Evolutionary conservation across 192 early-diverging fungal species (phyloP), one percentile per base, ranked within the genome.

Genomic region (Coemansia sp.): DNA sequence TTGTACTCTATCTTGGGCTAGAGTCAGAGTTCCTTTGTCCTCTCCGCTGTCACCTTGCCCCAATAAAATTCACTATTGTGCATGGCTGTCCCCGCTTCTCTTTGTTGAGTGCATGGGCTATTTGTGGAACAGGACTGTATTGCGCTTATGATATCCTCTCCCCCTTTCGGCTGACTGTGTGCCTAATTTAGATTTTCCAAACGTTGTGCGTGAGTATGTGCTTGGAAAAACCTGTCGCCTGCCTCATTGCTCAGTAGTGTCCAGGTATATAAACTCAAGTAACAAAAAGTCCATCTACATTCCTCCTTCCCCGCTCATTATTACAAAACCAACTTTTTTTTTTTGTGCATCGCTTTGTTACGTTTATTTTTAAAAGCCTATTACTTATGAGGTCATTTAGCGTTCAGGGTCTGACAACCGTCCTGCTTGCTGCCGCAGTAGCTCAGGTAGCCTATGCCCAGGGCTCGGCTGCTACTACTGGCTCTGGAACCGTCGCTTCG

Each of bases 151-250:
- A 21, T 50, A 21, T 23, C 19, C 47, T 19, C 21, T 26, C 35
- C 35, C 19, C 9, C 47, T 50, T 50, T 50, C 10, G 47, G 47
- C 55, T 17, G 55, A 32, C 28, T 32, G 55, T n/a, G 14, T n/a
- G 30, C 55, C 55, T 35, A 58, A 58, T 35, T 58, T 58, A 58
- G 55, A 58, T 33, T 57, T 57, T 57, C 28, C 21, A 49, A 17
- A 16, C 53, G 53, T 35, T 52, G 50, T 26, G 50, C 11, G 50
- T 26, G 21, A 43, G 42, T 43, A 14, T 43, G 42, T 13, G 42
- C 42, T 43, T 43, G 42, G 14, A 21, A 49, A n/a, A 6, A 6
- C 46, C 42, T 16, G 42, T 16, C 42, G 42, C 9, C 19, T 21
- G 47, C 23, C 47, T 5, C 10, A 43, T 43, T 43, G 42, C 42